Evolutionary conservation across 345 rosid species (phyloP).

Genomic region (Turritis glabra): DNA sequence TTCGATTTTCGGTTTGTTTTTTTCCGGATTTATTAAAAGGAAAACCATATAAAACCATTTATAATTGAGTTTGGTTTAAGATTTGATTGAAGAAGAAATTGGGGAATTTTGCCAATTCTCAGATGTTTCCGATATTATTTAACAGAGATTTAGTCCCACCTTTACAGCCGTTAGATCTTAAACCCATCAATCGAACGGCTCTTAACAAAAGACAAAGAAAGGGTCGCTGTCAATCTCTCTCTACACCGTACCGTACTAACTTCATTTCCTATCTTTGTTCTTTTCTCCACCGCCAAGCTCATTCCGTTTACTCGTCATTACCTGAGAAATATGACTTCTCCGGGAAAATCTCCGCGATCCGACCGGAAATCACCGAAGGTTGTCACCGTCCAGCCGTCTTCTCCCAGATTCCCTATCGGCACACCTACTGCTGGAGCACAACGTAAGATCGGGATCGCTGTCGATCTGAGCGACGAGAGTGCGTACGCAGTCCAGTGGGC

Average conservation of each 20-base stretch:
- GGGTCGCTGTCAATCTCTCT: background rate
- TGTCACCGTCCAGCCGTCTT: slow-evolving; percentile 61
- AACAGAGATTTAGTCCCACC: background rate
- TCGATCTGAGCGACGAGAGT: slow-evolving; percentile 87
- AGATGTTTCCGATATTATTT: too few species aligned
- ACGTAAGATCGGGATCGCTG: slow-evolving; percentile 81
- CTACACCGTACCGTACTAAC: slow-evolving; percentile 2
- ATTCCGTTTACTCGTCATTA: background rate
- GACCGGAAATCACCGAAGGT: slow-evolving; percentile 43
- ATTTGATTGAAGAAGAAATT: too few species aligned
- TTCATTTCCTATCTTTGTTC: background rate
- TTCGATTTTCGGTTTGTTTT: too few species aligned
- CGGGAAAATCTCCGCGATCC: slow-evolving; percentile 39
- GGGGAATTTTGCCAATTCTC: too few species aligned
- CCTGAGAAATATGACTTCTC: slow-evolving; percentile 41
- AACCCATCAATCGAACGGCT: slow-evolving; percentile 20
- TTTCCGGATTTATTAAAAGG: too few species aligned
- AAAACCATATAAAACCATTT: too few species aligned
- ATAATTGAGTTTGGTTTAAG: too few species aligned
- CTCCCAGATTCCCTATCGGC: slow-evolving; percentile 54
- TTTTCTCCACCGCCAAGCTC: slow-evolving; percentile 18
- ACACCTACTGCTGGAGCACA: slow-evolving; percentile 55
- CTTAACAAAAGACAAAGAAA: background rate
- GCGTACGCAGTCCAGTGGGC: slow-evolving; percentile 86
- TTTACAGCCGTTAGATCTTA: slow-evolving; percentile 22